A percentile compares a stretch with the other conserved stretches of the same genome.
These are phyloP conservation scores for Cladosporium sp. DNA, from an alignment of 2,329 filamentous ascomycete genomes.

Conservation along the genomic window DNA sequence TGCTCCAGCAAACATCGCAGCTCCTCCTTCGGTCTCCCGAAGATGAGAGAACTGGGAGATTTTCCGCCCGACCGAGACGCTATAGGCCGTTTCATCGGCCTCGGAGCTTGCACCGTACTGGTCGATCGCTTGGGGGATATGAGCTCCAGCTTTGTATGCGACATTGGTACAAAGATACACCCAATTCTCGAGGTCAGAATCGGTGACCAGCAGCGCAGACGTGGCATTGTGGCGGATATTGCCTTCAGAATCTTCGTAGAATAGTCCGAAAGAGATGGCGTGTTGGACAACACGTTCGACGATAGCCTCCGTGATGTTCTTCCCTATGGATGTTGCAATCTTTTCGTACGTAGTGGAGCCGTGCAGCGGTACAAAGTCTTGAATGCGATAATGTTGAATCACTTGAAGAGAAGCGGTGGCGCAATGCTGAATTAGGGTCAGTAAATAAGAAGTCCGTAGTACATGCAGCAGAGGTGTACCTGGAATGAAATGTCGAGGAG, in stretches of 20 bases:
- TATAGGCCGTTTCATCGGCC: slow-evolving; percentile 26
- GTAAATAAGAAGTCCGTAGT: not conserved
- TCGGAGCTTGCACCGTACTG: slow-evolving; percentile 26
- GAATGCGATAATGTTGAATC: not conserved
- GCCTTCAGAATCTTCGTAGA: slow-evolving; percentile 21
- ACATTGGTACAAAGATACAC: slow-evolving; percentile 26
- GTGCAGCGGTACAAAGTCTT: not conserved
- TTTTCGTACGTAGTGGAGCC: not conserved
- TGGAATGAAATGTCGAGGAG: slow-evolving; percentile 13
- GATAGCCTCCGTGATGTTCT: not conserved
- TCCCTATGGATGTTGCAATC: not conserved
- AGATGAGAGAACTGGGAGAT: slow-evolving; percentile 26
- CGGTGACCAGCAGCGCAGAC: slow-evolving; percentile 26
- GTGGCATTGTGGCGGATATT: slow-evolving; percentile 24
- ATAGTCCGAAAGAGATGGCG: slow-evolving; percentile 14
- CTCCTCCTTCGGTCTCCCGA: slow-evolving; percentile 21
- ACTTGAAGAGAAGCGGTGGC: not conserved
- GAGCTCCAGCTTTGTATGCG: slow-evolving; percentile 26
- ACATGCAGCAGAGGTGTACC: slow-evolving; percentile 4
- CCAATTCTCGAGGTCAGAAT: slow-evolving; percentile 28
- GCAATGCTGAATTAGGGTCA: not conserved
- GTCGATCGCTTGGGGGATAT: slow-evolving; percentile 25
- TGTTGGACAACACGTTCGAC: not conserved
- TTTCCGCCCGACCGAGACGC: slow-evolving; percentile 24
- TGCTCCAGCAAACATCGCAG: slow-evolving; percentile 27